These are phyloP conservation scores for Cytospora chrysosperma DNA, from an alignment of 2,329 filamentous ascomycete genomes.

Conservation along the genomic window DNA sequence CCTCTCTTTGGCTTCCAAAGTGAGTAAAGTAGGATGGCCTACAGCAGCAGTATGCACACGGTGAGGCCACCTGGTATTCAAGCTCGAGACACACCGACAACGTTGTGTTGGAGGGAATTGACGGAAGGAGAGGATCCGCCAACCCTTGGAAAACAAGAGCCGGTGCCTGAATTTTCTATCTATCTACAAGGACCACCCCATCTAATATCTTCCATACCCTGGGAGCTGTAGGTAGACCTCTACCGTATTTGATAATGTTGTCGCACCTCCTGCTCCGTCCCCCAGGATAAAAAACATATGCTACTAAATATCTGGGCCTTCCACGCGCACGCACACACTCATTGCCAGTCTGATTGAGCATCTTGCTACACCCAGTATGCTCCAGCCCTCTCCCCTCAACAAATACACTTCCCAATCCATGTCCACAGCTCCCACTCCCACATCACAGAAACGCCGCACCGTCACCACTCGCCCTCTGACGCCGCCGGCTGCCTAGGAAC, in stretches of 20 bases:
- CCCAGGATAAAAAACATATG: background rate
- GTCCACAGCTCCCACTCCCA: background rate
- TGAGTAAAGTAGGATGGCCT: no score
- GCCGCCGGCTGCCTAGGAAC: slow-evolving; percentile 19
- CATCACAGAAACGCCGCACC: slow-evolving; percentile 18
- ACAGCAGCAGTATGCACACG: no score
- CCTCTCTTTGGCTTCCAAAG: background rate
- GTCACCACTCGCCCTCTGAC: slow-evolving; percentile 7
- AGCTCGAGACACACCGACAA: no score
- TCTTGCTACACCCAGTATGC: background rate
- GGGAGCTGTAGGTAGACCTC: background rate
- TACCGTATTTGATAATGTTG: background rate
- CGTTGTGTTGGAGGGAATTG: no score
- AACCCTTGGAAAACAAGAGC: background rate
- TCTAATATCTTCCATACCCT: background rate
- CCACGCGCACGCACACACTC: background rate
- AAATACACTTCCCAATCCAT: no score
- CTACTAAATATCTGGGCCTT: background rate
- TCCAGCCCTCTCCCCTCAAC: background rate
- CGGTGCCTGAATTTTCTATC: background rate
- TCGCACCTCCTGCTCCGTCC: background rate
- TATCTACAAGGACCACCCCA: background rate
- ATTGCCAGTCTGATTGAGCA: no score
- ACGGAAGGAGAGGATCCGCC: background rate
- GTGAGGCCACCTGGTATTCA: no score